These are phyloP conservation scores for Lycium ferocissimum DNA, from an alignment of 257 asterid genomes.

Conservation along the genomic window DNA sequence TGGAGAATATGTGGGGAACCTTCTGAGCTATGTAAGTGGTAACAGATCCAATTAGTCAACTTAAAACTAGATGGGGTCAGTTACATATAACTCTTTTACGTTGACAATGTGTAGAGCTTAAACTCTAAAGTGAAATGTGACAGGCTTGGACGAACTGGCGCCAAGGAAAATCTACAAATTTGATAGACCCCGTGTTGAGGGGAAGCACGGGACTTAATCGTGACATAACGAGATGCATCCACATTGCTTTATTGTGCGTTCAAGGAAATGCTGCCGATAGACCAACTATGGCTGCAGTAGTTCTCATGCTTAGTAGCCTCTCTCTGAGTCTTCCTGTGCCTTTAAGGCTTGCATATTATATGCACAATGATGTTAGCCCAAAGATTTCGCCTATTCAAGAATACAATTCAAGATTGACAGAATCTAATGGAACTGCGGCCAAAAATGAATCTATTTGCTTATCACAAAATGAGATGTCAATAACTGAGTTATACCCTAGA, in stretches of 20 bases:
- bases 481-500: conserved; percentile 29
- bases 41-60: neutral
- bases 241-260: conserved; percentile 42
- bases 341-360: conserved; percentile 33
- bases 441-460: neutral
- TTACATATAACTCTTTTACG: neutral
- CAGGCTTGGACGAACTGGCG: conserved; percentile 45
- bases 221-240: conserved; percentile 37
- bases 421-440: neutral
- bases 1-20: conserved; percentile 12
- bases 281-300: conserved; percentile 44
- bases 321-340: conserved; percentile 35
- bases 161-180: conserved; percentile 20
- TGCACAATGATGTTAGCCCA: neutral
- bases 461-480: conserved; percentile 15
- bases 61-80: neutral
- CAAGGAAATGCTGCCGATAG: conserved; percentile 38
- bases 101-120: no score
- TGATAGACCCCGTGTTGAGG: conserved; percentile 29
- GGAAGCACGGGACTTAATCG: conserved; percentile 10
- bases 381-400: neutral
- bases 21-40: conserved; percentile 33
- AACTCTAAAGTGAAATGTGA: neutral
- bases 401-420: neutral
- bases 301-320: conserved; percentile 38